A percentile compares a stretch with the other conserved stretches of the same genome.
phyloP scores from a whole-genome alignment of 495 filamentous ascomycete species.

The Apodospora peruviana region DNA sequence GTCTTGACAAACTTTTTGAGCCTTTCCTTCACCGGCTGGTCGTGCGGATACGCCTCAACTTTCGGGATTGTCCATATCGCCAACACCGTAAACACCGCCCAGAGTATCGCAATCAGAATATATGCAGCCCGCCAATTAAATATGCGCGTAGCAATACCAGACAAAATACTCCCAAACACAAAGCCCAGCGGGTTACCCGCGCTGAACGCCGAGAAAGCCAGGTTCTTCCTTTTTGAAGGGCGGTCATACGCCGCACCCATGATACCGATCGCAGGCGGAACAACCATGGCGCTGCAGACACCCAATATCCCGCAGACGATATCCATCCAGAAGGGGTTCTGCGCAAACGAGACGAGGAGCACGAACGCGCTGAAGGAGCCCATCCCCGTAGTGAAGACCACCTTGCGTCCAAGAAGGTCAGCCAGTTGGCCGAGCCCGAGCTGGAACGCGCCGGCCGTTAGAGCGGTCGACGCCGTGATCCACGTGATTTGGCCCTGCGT shows the following conservation, averaged over 20 bases:
- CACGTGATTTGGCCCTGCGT: constrained; percentile 64
- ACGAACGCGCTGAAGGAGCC: constrained; percentile 50
- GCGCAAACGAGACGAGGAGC: constrained; percentile 56
- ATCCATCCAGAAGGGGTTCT: constrained; percentile 57
- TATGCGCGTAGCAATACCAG: constrained; percentile 55
- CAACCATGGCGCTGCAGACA: constrained; percentile 55
- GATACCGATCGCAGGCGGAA: constrained; percentile 63
- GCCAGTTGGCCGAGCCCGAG: constrained; percentile 63
- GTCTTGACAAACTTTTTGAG: constrained; percentile 40
- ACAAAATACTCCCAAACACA: constrained; percentile 60
- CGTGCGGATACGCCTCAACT: constrained; percentile 42
- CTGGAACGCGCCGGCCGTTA: constrained; percentile 61
- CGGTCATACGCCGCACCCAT: constrained; percentile 57
- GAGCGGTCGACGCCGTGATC: constrained; percentile 60
- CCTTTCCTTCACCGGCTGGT: constrained; percentile 38
- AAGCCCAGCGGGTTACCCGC: constrained; percentile 69
- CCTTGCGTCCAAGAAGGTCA: constrained; percentile 60
- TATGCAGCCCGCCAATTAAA: constrained; percentile 61
- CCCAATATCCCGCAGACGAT: constrained; percentile 60
- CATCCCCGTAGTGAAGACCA: constrained; percentile 58
- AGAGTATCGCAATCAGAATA: constrained; percentile 58
- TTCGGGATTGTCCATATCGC: constrained; percentile 60
- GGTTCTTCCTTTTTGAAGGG: constrained; percentile 62
- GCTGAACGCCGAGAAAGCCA: constrained; percentile 65
- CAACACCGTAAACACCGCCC: constrained; percentile 50